Conservation (phyloP, 148 eudicot genomes). For the Fagopyrum tataricum region DNA sequence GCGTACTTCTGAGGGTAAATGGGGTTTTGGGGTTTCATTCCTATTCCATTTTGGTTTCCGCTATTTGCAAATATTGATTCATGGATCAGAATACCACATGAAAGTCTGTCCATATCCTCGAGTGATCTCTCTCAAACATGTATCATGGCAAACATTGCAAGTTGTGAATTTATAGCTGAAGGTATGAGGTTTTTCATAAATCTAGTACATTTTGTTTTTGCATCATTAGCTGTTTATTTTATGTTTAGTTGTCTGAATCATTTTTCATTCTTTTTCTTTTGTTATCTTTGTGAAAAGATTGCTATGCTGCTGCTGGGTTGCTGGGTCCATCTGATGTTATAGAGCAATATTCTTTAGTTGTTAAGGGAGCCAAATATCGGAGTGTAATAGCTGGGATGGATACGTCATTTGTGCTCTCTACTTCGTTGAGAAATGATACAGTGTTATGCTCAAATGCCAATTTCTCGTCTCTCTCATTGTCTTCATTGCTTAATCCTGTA, state of each 20-base stretch:
- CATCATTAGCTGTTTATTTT: not conserved
- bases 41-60: constrained; percentile 30
- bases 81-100: constrained; percentile 68
- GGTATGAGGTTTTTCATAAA: constrained; percentile 32
- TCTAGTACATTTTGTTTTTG: not conserved
- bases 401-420: constrained; percentile 43
- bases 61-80: constrained; percentile 43
- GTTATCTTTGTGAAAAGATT: constrained; percentile 33
- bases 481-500: constrained; percentile 37
- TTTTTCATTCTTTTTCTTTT: not conserved
- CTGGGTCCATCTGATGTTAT: constrained; percentile 45
- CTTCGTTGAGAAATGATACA: constrained; percentile 40
- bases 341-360: constrained; percentile 51
- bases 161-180: constrained; percentile 51
- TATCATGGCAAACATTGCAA: constrained; percentile 45
- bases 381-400: constrained; percentile 48
- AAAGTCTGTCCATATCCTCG: constrained; percentile 22
- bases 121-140: constrained; percentile 30
- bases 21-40: too few relatives aligned
- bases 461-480: constrained; percentile 44
- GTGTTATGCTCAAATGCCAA: constrained; percentile 31
- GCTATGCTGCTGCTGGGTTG: constrained; percentile 34
- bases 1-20: too few relatives aligned
- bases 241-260: not conserved
- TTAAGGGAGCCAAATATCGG: constrained; percentile 29